Conservation (phyloP, 2,329 filamentous ascomycete genomes). For the Pseudopithomyces maydicus region DNA sequence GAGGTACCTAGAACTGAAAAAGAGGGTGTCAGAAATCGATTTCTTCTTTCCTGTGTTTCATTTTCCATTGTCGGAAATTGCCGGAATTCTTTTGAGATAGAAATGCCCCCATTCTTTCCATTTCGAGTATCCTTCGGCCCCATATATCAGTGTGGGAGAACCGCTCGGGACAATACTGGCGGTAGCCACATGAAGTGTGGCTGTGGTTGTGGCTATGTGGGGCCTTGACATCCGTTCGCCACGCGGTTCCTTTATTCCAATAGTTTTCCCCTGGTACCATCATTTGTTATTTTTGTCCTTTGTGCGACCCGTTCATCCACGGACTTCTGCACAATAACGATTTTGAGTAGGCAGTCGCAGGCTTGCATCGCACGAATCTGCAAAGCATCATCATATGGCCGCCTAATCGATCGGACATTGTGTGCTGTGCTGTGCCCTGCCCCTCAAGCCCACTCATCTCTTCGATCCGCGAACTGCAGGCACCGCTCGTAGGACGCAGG, state of each 20-base stretch:
- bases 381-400: not conserved
- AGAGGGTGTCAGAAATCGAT: no score
- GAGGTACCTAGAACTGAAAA: no score
- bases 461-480: constrained; percentile 6
- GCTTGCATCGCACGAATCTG: not conserved
- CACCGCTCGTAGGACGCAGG: constrained; percentile 5
- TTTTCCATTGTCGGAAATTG: no score
- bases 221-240: not conserved
- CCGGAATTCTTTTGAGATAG: no score
- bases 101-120: no score
- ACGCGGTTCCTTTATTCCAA: not conserved
- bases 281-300: not conserved
- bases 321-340: not conserved
- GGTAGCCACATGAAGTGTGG: not conserved
- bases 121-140: no score
- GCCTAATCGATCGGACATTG: constrained; percentile 5
- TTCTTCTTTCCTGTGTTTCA: no score
- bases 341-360: not conserved
- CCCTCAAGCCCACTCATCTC: constrained; percentile 1
- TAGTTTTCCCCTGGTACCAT: not conserved
- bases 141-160: no score
- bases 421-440: not conserved
- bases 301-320: not conserved
- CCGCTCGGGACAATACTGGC: no score
- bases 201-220: constrained; percentile 4